Conservation (phyloP, 768 basidiomycete genomes). For the Lactarius trivialis region DNA sequence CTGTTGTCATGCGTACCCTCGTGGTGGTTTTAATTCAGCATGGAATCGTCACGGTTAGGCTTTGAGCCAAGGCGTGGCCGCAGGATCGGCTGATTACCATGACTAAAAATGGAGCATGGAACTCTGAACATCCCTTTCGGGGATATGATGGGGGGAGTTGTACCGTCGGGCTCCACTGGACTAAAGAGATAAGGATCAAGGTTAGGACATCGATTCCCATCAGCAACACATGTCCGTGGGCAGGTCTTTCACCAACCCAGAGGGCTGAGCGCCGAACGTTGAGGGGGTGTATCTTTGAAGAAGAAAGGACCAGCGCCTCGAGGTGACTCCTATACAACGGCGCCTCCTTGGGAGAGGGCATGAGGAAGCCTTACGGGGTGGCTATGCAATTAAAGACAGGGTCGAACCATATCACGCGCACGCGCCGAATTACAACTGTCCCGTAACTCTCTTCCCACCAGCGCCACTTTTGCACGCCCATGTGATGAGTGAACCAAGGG, state of each 20-base stretch:
- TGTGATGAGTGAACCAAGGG: constrained; percentile 8
- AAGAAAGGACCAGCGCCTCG: constrained; percentile 7
- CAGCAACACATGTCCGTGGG: neutral
- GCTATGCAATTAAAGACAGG: constrained; percentile 9
- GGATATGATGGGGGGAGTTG: constrained; percentile 1
- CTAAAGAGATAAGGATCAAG: constrained; percentile 17
- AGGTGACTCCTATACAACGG: constrained; percentile 10
- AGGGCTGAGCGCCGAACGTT: neutral
- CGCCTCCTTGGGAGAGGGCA: constrained; percentile 7
- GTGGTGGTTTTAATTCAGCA: neutral
- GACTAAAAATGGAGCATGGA: constrained; percentile 2
- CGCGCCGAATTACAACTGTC: constrained; percentile 3
- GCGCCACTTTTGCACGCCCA: constrained; percentile 11
- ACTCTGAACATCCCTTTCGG: neutral
- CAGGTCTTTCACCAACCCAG: neutral
- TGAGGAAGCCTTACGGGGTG: constrained; percentile 21
- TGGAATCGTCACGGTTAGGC: constrained; percentile 3
- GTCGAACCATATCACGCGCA: constrained; percentile 8
- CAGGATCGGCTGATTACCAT: neutral
- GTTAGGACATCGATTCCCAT: constrained; percentile 9
- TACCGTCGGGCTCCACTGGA: neutral
- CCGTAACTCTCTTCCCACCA: constrained; percentile 7
- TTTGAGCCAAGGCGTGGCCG: neutral
- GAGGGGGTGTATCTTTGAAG: neutral
- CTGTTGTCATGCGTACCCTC: constrained; percentile 19